Base-by-base conservation (phyloP, 1,284 basidiomycete genomes). In the Coniferiporia weirii region DNA sequence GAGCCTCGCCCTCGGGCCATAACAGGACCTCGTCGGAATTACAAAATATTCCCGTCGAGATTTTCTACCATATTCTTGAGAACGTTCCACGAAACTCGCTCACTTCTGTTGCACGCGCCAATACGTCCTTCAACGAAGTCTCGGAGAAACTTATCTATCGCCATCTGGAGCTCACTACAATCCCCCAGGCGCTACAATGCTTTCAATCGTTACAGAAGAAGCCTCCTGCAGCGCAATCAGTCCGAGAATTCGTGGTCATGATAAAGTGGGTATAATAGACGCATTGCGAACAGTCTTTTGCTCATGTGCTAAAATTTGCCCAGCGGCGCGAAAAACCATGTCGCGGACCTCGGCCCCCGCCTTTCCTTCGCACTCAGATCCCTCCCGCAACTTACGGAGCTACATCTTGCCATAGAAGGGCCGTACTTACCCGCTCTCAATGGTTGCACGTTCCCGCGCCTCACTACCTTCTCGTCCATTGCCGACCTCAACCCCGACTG, bases 381-480 rank as follows among this genome's bases (percentile, higher is more conserved):
- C 15, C 52, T 61, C 40, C 51, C 51, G 22, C 60, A 55, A 6
- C 56, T 61, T 27, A 58, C 60, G n/a, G 51, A 56, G 5, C 46
- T 61, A 20, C 60, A 61, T 38, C 45, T 61, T 34, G 60, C 60
- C 8, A 52, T 61, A 15, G 60, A 61, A 47, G 60, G 60, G 5
- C 56, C 60, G 17, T 61, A 58, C 35, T 20, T 56, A 32, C 45
- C 58, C 19, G 54, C 47, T 32, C 61, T 62, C n/a, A 51, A 62
- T 19, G 58, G 53, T 1, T 62, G 61, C 55, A 52, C 45, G 1
- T 62, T 62, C 46, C 61, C 61, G 8, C 46, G 43, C 10, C 54
- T 62, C 12, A 52, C 27, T 4, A 60, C 44, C n/a, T 62, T 62
- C 36, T 62, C 61, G 9, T 62, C 61, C 38, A 60, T 60, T 34